Conservation (phyloP, 345 rosid genomes). For the Brassica incana region DNA sequence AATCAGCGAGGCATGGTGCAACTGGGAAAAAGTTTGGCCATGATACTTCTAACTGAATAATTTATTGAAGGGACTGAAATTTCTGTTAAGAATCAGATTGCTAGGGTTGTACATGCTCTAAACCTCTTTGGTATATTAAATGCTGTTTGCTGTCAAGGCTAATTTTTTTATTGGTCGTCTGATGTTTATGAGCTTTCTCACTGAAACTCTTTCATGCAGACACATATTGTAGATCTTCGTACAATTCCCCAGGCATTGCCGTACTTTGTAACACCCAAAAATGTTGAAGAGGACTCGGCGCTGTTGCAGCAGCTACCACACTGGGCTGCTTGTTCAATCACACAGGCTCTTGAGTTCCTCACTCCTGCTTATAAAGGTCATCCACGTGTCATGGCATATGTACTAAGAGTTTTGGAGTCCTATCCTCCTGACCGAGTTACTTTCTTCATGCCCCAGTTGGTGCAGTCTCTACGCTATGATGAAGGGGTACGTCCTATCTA, state of each 20-base stretch:
- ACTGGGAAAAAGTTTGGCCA: background rate
- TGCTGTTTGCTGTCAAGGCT: conserved; percentile 9
- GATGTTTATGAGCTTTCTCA: conserved; percentile 22
- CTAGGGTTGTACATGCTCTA: conserved; percentile 25
- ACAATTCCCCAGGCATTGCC: conserved; percentile 96
- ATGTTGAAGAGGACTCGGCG: conserved; percentile 88
- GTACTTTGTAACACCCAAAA: conserved; percentile 89
- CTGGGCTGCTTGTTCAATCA: conserved; percentile 99
- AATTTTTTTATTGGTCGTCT: conserved; percentile 5
- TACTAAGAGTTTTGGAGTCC: conserved; percentile 93
- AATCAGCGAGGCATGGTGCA: conserved; percentile 20
- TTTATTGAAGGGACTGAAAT: background rate
- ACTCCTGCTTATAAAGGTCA: conserved; percentile 94
- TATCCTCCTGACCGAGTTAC: conserved; percentile 98
- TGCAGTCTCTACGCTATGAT: conserved; percentile 91
- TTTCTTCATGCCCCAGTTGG: conserved; percentile 98
- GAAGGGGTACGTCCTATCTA: conserved; percentile 61
- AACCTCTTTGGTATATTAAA: conserved; percentile 13
- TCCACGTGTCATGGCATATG: conserved; percentile 99
- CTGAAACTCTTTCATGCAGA: conserved; percentile 51
- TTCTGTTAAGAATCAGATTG: conserved; percentile 12
- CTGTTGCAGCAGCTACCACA: conserved; percentile 98
- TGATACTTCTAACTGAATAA: conserved; percentile 9
- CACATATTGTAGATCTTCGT: conserved; percentile 71
- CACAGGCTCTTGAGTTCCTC: conserved; percentile 95